These are phyloP conservation scores for Euclidium syriacum DNA, from an alignment of 345 rosid species.

Conservation along the genomic window DNA sequence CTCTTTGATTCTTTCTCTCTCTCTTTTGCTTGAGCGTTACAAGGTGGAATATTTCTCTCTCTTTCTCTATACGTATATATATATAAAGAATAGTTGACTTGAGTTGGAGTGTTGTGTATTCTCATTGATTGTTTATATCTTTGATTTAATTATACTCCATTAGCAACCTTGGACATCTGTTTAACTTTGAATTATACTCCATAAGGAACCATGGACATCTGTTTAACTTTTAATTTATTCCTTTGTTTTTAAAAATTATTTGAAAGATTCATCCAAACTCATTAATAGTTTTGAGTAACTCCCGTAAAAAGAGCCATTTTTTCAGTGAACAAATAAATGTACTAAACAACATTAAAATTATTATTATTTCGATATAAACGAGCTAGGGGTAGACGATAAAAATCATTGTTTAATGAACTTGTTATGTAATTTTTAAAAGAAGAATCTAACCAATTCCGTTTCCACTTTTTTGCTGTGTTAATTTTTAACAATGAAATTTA, in stretches of 20 bases:
- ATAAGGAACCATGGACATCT: not conserved
- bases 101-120: constrained; percentile 17
- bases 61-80: not conserved
- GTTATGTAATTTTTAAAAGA: too few relatives aligned
- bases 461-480: too few relatives aligned
- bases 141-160: not conserved
- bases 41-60: constrained; percentile 5
- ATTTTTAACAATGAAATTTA: too few relatives aligned
- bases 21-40: constrained; percentile 19
- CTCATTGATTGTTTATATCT: not conserved
- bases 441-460: too few relatives aligned
- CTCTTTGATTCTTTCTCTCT: constrained; percentile 22
- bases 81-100: constrained; percentile 21
- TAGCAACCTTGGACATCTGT: constrained; percentile 2
- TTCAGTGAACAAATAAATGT: not conserved
- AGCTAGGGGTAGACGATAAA: too few relatives aligned
- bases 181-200: not conserved
- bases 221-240: not conserved
- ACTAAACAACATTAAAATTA: too few relatives aligned
- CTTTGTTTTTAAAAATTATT: not conserved
- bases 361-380: too few relatives aligned
- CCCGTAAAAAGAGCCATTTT: not conserved
- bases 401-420: too few relatives aligned
- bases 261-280: not conserved
- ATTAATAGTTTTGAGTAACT: not conserved